phyloP scores from a whole-genome alignment of 1,139 yeast species.

The Pichia inconspicua region DNA sequence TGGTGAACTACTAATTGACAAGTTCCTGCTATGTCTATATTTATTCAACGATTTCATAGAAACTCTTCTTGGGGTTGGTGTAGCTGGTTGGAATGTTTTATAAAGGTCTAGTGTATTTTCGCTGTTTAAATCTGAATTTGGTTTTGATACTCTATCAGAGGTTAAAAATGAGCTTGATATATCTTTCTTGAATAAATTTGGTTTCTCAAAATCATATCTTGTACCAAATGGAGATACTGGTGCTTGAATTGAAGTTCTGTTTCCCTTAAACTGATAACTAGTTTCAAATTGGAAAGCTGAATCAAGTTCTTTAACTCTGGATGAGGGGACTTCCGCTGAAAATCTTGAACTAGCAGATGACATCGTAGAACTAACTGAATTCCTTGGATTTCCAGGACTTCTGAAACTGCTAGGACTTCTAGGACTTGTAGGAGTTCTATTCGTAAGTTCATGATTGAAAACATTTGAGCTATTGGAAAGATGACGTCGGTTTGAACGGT shows the following conservation, averaged over 20 bases:
- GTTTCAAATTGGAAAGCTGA: neutral
- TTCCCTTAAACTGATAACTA: neutral
- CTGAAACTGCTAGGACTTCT: neutral
- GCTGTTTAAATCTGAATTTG: neutral
- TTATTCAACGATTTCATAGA: neutral
- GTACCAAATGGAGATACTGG: neutral
- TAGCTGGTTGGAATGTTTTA: neutral
- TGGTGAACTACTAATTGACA: conserved; percentile 6
- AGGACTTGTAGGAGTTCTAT: neutral
- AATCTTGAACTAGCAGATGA: neutral
- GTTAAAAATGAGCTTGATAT: neutral
- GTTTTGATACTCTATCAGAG: neutral
- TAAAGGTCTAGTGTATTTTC: neutral
- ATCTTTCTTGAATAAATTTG: neutral
- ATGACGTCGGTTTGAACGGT: neutral
- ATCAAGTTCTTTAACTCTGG: neutral
- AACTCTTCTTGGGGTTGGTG: neutral
- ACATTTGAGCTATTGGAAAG: neutral
- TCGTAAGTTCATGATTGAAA: too few relatives aligned
- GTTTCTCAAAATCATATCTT: neutral
- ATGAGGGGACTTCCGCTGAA: neutral
- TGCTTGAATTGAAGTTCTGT: neutral
- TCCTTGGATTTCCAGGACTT: neutral
- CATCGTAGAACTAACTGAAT: neutral
- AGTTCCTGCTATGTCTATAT: conserved; percentile 2